phyloP scores from a whole-genome alignment of 306 rosid genomes.

The Cicer judaicum region DNA sequence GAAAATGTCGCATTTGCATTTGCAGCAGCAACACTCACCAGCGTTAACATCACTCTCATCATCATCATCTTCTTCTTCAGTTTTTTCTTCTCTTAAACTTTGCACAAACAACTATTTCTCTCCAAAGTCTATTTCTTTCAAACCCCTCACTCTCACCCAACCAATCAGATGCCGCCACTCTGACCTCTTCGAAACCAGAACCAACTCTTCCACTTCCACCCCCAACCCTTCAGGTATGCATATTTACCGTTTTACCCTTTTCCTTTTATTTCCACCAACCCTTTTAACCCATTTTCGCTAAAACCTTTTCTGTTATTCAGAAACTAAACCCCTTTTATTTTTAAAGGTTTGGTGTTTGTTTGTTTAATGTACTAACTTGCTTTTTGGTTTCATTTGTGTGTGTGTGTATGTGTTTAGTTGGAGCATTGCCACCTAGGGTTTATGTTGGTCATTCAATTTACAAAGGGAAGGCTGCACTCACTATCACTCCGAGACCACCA shows the following conservation, averaged over 20 bases:
- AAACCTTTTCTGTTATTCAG: slow-evolving; percentile 23
- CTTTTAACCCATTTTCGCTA: background rate
- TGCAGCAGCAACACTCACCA: slow-evolving; percentile 49
- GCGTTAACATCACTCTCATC: slow-evolving; percentile 27
- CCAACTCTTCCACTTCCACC: slow-evolving; percentile 34
- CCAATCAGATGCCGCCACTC: slow-evolving; percentile 69
- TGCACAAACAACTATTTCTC: slow-evolving; percentile 36
- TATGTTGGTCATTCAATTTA: slow-evolving; percentile 91
- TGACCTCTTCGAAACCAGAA: slow-evolving; percentile 55
- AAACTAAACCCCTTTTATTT: slow-evolving; percentile 4
- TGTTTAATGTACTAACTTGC: slow-evolving; percentile 33
- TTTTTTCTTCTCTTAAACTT: slow-evolving; percentile 37
- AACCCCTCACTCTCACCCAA: slow-evolving; percentile 42
- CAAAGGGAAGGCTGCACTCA: slow-evolving; percentile 95
- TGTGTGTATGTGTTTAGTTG: slow-evolving; percentile 47
- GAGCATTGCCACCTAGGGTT: slow-evolving; percentile 69
- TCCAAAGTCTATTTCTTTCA: slow-evolving; percentile 35
- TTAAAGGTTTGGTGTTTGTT: slow-evolving; percentile 19
- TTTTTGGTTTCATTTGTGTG: slow-evolving; percentile 40
- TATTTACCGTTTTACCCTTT: background rate
- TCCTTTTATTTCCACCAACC: background rate
- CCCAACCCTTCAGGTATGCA: slow-evolving; percentile 53
- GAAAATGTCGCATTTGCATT: slow-evolving; percentile 47
- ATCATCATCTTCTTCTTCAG: slow-evolving; percentile 41
- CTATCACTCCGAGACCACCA: slow-evolving; percentile 82